Evolutionary conservation across 1,284 basidiomycete species (phyloP).

Genomic region (Cutaneotrichosporon dermatis): DNA sequence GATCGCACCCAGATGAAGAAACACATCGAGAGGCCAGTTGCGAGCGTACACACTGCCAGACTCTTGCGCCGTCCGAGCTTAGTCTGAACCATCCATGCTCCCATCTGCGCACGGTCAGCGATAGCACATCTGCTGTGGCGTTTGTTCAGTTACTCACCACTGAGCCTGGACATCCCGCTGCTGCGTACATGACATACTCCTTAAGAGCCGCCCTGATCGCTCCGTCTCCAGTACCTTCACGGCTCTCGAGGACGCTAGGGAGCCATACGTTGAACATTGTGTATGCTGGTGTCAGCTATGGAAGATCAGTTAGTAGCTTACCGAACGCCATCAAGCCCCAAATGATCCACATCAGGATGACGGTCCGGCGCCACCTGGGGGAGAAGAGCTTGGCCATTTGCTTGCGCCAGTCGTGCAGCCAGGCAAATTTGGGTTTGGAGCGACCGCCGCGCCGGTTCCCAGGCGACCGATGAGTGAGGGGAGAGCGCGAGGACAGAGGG

Average conservation of each 20-base stretch:
- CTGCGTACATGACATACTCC: constrained; percentile 63
- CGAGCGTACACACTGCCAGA: constrained; percentile 71
- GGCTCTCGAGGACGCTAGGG: constrained; percentile 70
- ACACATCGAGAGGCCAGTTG: constrained; percentile 74
- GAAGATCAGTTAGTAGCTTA: constrained; percentile 46
- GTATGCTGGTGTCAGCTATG: constrained; percentile 56
- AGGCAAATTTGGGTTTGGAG: not conserved
- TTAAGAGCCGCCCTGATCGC: constrained; percentile 64
- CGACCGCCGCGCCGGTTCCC: not conserved
- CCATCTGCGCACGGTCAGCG: constrained; percentile 57
- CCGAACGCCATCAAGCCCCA: constrained; percentile 80
- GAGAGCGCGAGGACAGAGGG: not conserved
- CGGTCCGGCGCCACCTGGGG: constrained; percentile 76
- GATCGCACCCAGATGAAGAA: constrained; percentile 64
- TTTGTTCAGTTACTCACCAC: constrained; percentile 55
- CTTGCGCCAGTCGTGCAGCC: constrained; percentile 56
- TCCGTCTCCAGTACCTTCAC: constrained; percentile 49
- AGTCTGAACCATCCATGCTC: constrained; percentile 82
- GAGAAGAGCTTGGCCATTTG: constrained; percentile 71
- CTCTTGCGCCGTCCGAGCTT: constrained; percentile 69
- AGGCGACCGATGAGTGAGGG: not conserved
- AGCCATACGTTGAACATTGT: constrained; percentile 98
- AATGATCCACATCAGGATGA: constrained; percentile 73
- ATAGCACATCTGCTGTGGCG: not conserved
- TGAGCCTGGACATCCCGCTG: constrained; percentile 82